Conservation (phyloP, 164 flowering plant species). For the Akebia trifoliata region DNA sequence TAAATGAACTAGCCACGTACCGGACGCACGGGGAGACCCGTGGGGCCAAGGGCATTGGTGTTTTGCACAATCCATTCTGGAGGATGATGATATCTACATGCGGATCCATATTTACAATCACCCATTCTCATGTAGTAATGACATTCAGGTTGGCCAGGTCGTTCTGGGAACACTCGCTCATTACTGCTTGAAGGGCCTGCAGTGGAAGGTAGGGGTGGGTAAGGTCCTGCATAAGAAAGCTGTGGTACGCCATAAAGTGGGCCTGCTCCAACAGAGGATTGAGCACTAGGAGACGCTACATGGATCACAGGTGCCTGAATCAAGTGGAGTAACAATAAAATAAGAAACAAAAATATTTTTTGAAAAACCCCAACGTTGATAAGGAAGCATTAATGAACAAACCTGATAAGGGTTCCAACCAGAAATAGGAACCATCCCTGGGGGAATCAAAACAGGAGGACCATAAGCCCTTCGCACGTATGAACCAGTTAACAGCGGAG, state of each 20-base stretch:
- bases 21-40: too few relatives aligned
- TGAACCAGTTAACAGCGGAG: constrained; percentile 57
- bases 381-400: constrained; percentile 16
- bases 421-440: constrained; percentile 63
- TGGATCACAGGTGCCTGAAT: constrained; percentile 59
- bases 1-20: too few relatives aligned
- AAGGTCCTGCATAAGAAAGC: too few relatives aligned
- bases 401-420: constrained; percentile 78
- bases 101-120: too few relatives aligned
- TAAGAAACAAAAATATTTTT: background rate
- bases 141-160: too few relatives aligned
- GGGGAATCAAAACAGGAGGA: constrained; percentile 55
- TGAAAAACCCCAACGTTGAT: background rate
- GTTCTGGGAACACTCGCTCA: too few relatives aligned
- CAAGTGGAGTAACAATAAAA: constrained; percentile 10
- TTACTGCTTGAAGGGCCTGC: too few relatives aligned
- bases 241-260: constrained; percentile 48
- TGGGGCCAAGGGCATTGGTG: too few relatives aligned
- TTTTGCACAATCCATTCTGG: too few relatives aligned
- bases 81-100: too few relatives aligned
- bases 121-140: too few relatives aligned
- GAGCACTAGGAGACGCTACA: constrained; percentile 46
- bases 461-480: constrained; percentile 78
- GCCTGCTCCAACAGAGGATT: constrained; percentile 45
- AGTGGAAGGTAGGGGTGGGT: too few relatives aligned